A percentile compares a stretch with the other conserved stretches of the same genome.
Conservation (phyloP, 2,329 filamentous ascomycete genomes). For the Colletotrichum sublineola region DNA sequence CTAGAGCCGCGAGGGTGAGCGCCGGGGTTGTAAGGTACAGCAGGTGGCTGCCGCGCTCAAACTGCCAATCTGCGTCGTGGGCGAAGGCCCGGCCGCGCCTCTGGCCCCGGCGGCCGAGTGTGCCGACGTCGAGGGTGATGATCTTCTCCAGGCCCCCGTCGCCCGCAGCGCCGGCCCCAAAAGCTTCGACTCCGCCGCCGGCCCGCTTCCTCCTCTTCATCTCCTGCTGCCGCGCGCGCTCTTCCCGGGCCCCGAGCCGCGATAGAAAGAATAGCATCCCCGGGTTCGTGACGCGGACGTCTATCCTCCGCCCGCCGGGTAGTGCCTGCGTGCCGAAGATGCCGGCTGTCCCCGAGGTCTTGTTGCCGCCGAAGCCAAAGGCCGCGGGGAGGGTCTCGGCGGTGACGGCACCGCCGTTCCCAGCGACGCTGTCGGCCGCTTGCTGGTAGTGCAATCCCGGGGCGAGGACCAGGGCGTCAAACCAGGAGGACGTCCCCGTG, state of each 20-base stretch:
- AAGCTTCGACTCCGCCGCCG: slow-evolving; percentile 16
- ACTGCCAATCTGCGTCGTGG: slow-evolving; percentile 49
- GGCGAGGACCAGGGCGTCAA: slow-evolving; percentile 69
- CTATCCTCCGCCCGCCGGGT: slow-evolving; percentile 5
- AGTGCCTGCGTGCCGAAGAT: slow-evolving; percentile 25
- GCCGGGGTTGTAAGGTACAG: slow-evolving; percentile 63
- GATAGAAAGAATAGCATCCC: slow-evolving; percentile 59
- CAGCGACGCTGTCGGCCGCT: slow-evolving; percentile 63
- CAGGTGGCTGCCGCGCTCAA: slow-evolving; percentile 62
- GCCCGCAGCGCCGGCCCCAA: slow-evolving; percentile 1
- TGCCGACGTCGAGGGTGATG: slow-evolving; percentile 44
- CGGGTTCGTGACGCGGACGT: slow-evolving; percentile 31
- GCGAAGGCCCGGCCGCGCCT: slow-evolving; percentile 45
- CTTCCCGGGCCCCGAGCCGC: neutral
- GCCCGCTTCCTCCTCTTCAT: slow-evolving; percentile 48
- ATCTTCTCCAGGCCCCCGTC: slow-evolving; percentile 9
- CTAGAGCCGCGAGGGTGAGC: slow-evolving; percentile 59
- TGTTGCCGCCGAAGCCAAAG: slow-evolving; percentile 55
- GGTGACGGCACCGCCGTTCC: slow-evolving; percentile 51
- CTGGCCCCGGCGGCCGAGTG: slow-evolving; percentile 42
- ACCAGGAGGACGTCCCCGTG: slow-evolving; percentile 67
- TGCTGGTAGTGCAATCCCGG: slow-evolving; percentile 74
- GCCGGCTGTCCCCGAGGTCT: slow-evolving; percentile 16
- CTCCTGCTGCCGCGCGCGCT: slow-evolving; percentile 51
- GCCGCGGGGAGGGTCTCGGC: slow-evolving; percentile 63